These are phyloP conservation scores for Herpetomonas samuelpessoai DNA, from an alignment of 208 protist genomes.

Conservation along the genomic window DNA sequence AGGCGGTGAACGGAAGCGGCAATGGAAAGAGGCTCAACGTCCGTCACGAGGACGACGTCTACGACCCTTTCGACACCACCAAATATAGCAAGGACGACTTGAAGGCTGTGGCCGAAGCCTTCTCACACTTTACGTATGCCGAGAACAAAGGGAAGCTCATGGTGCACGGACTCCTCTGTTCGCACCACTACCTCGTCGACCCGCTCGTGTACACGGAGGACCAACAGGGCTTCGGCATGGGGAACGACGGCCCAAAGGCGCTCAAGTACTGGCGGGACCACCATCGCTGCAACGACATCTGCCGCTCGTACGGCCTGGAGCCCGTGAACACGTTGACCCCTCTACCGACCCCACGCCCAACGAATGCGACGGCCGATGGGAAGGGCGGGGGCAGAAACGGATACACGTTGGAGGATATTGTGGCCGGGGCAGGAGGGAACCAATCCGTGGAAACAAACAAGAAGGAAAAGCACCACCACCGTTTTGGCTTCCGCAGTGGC, in stretches of 20 bases:
- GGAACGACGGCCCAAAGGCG: slow-evolving; percentile 40
- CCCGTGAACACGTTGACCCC: background rate
- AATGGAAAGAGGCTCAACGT: background rate
- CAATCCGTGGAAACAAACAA: background rate
- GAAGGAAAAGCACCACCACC: background rate
- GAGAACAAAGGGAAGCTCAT: slow-evolving; percentile 27
- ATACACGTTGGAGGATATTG: too few species aligned
- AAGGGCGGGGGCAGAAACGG: too few species aligned
- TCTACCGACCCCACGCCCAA: background rate
- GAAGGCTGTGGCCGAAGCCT: slow-evolving; percentile 56
- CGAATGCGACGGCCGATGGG: background rate
- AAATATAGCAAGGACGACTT: slow-evolving; percentile 25
- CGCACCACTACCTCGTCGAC: slow-evolving; percentile 53
- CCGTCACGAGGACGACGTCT: slow-evolving; percentile 14
- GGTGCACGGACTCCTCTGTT: slow-evolving; percentile 44
- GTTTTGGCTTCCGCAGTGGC: too few species aligned
- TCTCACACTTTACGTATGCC: slow-evolving; percentile 63
- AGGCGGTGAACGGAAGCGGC: background rate
- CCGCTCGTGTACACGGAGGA: slow-evolving; percentile 54
- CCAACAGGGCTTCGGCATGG: slow-evolving; percentile 54
- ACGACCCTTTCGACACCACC: slow-evolving; percentile 17
- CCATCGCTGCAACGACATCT: slow-evolving; percentile 59
- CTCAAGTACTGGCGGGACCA: slow-evolving; percentile 37
- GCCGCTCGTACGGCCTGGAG: slow-evolving; percentile 24
- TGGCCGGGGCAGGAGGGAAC: too few species aligned